phyloP scores from a whole-genome alignment of 2,329 filamentous ascomycete species.

The Phyllachora maydis region DNA sequence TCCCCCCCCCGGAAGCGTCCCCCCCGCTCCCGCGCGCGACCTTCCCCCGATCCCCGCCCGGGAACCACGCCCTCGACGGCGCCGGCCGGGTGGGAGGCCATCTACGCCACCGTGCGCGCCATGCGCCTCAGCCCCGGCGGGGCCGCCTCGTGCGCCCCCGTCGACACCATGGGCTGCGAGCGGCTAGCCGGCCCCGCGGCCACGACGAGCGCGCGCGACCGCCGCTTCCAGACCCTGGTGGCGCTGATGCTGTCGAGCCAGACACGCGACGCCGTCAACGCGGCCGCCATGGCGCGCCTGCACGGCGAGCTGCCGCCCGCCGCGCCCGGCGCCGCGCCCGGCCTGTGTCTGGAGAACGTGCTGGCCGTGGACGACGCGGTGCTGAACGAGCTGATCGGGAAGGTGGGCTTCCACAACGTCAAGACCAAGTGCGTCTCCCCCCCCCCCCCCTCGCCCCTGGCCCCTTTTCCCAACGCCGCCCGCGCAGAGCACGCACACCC shows the following conservation, averaged over 20 bases:
- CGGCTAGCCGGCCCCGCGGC: slow-evolving; percentile 37
- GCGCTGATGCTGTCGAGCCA: slow-evolving; percentile 82
- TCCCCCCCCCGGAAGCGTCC: slow-evolving; percentile 5
- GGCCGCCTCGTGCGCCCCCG: slow-evolving; percentile 51
- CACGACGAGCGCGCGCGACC: slow-evolving; percentile 28
- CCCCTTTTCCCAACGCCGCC: too few species aligned
- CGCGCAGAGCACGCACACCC: too few species aligned
- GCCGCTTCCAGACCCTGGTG: slow-evolving; percentile 70
- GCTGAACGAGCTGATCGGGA: slow-evolving; percentile 55
- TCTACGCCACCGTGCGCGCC: slow-evolving; percentile 56
- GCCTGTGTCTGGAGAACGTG: slow-evolving; percentile 58
- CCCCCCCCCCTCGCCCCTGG: neutral
- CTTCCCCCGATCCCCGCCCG: slow-evolving; percentile 5
- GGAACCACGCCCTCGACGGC: slow-evolving; percentile 23
- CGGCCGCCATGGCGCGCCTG: slow-evolving; percentile 60
- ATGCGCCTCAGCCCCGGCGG: slow-evolving; percentile 49
- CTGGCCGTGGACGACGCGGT: slow-evolving; percentile 45
- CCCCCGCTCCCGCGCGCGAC: slow-evolving; percentile 23
- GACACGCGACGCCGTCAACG: slow-evolving; percentile 83
- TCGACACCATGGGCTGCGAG: slow-evolving; percentile 96
- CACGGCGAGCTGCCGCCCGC: slow-evolving; percentile 49
- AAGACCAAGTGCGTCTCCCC: slow-evolving; percentile 48
- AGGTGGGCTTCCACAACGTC: slow-evolving; percentile 87
- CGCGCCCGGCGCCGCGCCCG: slow-evolving; percentile 18
- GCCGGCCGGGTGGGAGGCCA: slow-evolving; percentile 63